Evolutionary conservation across 345 rosid genomes (phyloP).

Genomic region (Sonneratia caseolaris): DNA sequence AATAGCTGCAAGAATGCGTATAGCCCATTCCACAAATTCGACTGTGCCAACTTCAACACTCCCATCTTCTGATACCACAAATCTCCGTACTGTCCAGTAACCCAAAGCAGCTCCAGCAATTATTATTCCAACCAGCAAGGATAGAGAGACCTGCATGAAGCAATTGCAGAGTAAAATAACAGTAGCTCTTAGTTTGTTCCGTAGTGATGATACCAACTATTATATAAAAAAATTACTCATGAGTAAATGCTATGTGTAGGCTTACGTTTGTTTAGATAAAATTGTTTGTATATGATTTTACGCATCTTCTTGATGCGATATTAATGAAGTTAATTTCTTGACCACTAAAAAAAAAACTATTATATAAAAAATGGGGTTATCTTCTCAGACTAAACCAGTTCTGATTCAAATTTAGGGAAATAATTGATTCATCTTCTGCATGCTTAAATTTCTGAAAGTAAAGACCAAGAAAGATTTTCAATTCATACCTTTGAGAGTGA

Average conservation of each 20-base stretch:
- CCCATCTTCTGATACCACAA: conserved; percentile 68
- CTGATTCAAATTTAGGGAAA: too few species aligned
- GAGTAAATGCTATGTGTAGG: too few species aligned
- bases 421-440: background rate
- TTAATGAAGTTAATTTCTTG: too few species aligned
- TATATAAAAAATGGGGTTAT: too few species aligned
- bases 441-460: background rate
- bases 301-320: too few species aligned
- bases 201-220: too few species aligned
- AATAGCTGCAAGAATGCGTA: conserved; percentile 55
- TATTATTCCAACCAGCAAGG: conserved; percentile 51
- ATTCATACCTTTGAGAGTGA: background rate
- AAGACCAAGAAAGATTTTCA: background rate
- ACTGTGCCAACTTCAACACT: conserved; percentile 71
- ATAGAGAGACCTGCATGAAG: conserved; percentile 50
- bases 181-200: background rate
- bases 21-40: conserved; percentile 89
- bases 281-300: too few species aligned
- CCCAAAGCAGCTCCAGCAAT: conserved; percentile 94
- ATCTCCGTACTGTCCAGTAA: conserved; percentile 83
- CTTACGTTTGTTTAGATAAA: too few species aligned
- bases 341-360: too few species aligned
- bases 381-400: too few species aligned
- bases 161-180: conserved; percentile 3
- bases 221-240: too few species aligned